These are phyloP conservation scores for Clonostachys rosea DNA, from an alignment of 2,329 filamentous ascomycete species.

Conservation along the genomic window DNA sequence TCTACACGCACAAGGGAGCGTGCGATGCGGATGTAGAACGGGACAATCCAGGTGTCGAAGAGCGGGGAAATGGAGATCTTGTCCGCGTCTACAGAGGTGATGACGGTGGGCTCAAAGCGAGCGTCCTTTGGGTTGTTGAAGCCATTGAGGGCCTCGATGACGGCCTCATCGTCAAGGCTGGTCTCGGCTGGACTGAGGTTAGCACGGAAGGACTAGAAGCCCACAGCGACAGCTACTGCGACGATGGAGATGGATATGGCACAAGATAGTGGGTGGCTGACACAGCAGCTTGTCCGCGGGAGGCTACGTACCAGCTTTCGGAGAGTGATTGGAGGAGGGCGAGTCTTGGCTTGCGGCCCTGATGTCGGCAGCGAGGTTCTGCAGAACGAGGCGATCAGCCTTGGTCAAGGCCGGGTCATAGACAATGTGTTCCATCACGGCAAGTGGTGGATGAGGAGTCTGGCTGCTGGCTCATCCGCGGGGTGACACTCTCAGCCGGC, in stretches of 20 bases:
- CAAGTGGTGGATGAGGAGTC: too few relatives aligned
- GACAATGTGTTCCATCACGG: too few relatives aligned
- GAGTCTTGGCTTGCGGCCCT: slow-evolving; percentile 1
- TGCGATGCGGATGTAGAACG: slow-evolving; percentile 55
- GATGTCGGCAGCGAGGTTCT: slow-evolving; percentile 32
- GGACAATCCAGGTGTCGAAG: slow-evolving; percentile 44
- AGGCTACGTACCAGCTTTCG: too few relatives aligned
- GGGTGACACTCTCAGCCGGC: too few relatives aligned
- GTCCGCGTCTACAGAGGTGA: slow-evolving; percentile 33
- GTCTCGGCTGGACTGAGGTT: neutral
- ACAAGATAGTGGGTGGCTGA: neutral
- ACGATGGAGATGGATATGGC: neutral
- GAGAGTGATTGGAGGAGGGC: too few relatives aligned
- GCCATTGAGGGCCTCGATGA: slow-evolving; percentile 28
- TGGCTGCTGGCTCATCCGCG: too few relatives aligned
- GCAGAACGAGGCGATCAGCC: slow-evolving; percentile 31
- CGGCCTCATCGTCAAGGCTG: slow-evolving; percentile 6
- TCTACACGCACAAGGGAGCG: slow-evolving; percentile 54
- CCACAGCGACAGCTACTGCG: neutral
- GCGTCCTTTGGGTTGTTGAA: slow-evolving; percentile 32
- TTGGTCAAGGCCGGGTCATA: slow-evolving; percentile 20
- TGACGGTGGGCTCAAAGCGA: slow-evolving; percentile 40
- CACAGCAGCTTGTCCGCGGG: slow-evolving; percentile 1
- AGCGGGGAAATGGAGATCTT: slow-evolving; percentile 26
- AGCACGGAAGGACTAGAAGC: neutral